These are phyloP conservation scores for Verticillium nonalfalfae DNA, from an alignment of 2,329 filamentous ascomycete genomes.

Conservation along the genomic window DNA sequence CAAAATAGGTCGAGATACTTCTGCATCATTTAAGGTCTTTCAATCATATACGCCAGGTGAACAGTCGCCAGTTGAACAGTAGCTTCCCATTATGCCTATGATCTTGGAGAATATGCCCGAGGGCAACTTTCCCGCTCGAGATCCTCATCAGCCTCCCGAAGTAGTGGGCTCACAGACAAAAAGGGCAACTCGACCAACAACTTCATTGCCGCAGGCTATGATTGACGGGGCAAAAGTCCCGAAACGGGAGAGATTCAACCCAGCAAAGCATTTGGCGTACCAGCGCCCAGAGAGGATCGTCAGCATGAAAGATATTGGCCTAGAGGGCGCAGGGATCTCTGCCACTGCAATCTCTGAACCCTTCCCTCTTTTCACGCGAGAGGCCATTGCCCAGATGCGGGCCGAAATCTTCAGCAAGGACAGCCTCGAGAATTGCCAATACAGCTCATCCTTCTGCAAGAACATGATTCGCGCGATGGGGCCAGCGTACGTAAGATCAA, in stretches of 20 bases:
- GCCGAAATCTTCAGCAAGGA: conserved; percentile 53
- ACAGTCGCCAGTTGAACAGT: no score
- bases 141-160: conserved; percentile 3
- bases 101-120: background rate
- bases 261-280: conserved; percentile 48
- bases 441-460: conserved; percentile 34
- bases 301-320: conserved; percentile 58
- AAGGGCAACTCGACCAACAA: conserved; percentile 17
- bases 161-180: conserved; percentile 22
- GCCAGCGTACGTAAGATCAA: conserved; percentile 34
- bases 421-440: conserved; percentile 50
- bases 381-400: conserved; percentile 56
- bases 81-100: background rate
- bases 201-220: conserved; percentile 18
- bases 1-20: no score
- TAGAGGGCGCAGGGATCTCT: conserved; percentile 52
- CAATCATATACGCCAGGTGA: no score
- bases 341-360: conserved; percentile 58
- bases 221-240: conserved; percentile 15
- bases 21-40: no score
- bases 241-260: conserved; percentile 35
- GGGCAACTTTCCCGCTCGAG: background rate
- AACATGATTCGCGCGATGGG: conserved; percentile 48
- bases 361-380: conserved; percentile 55
- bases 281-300: conserved; percentile 42